Percentiles rank a stretch among this genome's conserved stretches.
Evolutionary conservation across 2,329 filamentous ascomycete species (phyloP).

Genomic region (Paraphoma chrysanthemicola): DNA sequence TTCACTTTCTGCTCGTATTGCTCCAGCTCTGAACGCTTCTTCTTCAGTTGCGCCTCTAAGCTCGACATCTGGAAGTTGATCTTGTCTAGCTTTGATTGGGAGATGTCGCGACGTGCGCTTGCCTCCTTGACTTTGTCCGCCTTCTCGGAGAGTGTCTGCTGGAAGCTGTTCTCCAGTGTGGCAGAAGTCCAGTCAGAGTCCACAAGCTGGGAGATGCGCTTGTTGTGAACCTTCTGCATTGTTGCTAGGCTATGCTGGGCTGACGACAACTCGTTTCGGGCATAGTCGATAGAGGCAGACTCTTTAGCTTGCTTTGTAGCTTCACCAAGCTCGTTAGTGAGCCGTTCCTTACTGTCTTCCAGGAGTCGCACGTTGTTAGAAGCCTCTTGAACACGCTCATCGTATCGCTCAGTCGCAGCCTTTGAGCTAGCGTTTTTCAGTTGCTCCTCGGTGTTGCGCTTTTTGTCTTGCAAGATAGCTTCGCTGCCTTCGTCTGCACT

Average conservation of each 20-base stretch:
- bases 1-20: constrained; percentile 68
- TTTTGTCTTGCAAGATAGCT: constrained; percentile 75
- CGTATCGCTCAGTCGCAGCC: constrained; percentile 70
- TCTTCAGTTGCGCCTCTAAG: constrained; percentile 68
- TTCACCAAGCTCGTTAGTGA: constrained; percentile 83
- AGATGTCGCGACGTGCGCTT: constrained; percentile 73
- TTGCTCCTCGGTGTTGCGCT: constrained; percentile 70
- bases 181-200: constrained; percentile 72
- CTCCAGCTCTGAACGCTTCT: constrained; percentile 68
- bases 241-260: constrained; percentile 78
- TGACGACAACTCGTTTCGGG: constrained; percentile 80
- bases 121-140: constrained; percentile 66
- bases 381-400: constrained; percentile 71
- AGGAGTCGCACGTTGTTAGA: constrained; percentile 71
- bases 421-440: constrained; percentile 69
- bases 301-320: constrained; percentile 82
- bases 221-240: constrained; percentile 75
- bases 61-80: constrained; percentile 75
- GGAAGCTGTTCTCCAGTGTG: constrained; percentile 74
- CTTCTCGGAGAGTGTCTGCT: constrained; percentile 67
- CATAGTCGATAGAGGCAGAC: constrained; percentile 80
- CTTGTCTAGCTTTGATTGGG: constrained; percentile 76
- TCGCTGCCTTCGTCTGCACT: constrained; percentile 85
- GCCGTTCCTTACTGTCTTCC: constrained; percentile 73
- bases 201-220: constrained; percentile 71